Percentiles rank a stretch among this genome's conserved stretches.
These are phyloP conservation scores for Marasmius fiardii DNA, from an alignment of 1,284 basidiomycete species.

Conservation along the genomic window DNA sequence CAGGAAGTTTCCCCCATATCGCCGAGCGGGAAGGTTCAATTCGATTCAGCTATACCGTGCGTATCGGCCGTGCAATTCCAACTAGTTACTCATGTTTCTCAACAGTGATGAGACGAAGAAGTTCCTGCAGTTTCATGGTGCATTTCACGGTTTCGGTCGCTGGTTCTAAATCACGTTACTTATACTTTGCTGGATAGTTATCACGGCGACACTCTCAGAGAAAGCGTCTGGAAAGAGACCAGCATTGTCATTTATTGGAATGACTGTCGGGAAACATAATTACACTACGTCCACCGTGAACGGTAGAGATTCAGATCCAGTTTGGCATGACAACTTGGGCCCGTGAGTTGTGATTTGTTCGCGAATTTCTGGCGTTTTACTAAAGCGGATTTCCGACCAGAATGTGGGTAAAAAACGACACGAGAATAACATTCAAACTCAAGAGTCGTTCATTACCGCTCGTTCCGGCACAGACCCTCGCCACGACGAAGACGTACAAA, in stretches of 20 bases:
- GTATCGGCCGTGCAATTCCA: neutral
- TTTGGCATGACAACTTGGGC: conserved; percentile 1
- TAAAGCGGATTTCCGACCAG: no score
- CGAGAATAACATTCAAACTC: neutral
- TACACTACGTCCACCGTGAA: conserved; percentile 1
- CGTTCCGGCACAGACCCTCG: neutral
- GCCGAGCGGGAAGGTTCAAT: neutral
- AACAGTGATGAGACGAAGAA: neutral
- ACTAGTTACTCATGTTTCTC: neutral
- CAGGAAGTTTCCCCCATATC: neutral
- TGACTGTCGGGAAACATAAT: neutral
- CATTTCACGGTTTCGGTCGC: neutral
- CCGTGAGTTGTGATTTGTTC: no score
- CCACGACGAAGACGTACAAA: neutral
- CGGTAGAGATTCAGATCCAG: neutral
- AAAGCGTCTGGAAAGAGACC: conserved; percentile 1
- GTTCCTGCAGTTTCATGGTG: conserved; percentile 1
- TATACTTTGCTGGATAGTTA: no score
- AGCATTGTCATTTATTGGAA: neutral
- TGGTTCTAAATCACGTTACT: neutral
- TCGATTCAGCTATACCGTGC: neutral
- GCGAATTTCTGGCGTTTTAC: no score
- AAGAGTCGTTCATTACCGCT: neutral
- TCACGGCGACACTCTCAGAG: neutral
- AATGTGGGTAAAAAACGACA: neutral